Evolutionary conservation across 164 flowering plant genomes (phyloP).

Genomic region (Dillenia suffruticosa): DNA sequence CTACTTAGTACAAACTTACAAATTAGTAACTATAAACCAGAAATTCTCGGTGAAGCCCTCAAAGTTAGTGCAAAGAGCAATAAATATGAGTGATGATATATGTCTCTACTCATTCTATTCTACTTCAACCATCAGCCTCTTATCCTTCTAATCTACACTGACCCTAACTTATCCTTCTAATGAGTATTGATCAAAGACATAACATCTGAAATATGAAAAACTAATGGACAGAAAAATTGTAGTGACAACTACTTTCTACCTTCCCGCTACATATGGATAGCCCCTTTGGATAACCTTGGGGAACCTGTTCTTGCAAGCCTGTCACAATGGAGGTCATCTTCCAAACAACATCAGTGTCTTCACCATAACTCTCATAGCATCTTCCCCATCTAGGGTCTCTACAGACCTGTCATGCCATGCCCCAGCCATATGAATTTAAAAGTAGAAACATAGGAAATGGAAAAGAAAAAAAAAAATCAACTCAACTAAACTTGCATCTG

Average conservation of each 20-base stretch:
- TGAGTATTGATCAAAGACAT: background rate
- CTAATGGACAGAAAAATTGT: background rate
- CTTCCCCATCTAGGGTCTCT: slow-evolving; percentile 86
- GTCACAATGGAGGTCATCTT: slow-evolving; percentile 52
- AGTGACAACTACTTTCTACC: slow-evolving; percentile 29
- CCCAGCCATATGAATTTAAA: background rate
- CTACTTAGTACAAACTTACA: background rate
- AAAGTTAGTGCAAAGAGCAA: no score
- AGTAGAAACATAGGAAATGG: background rate
- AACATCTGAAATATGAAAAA: background rate
- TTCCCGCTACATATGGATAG: slow-evolving; percentile 70
- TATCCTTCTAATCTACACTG: no score
- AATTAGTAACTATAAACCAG: no score
- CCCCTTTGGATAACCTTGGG: slow-evolving; percentile 59
- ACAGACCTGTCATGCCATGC: slow-evolving; percentile 37
- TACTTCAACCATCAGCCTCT: no score
- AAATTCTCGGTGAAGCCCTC: no score
- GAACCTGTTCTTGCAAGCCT: slow-evolving; percentile 69
- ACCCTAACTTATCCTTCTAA: background rate
- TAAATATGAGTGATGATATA: no score
- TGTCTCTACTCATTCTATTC: no score
- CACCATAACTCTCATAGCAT: slow-evolving; percentile 65
- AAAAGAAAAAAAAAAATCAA: background rate
- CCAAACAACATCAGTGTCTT: slow-evolving; percentile 58
- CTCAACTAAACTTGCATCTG: background rate